Base-by-base conservation (phyloP, 2,329 filamentous ascomycete species). In the Alternaria hordeiaustralica region DNA sequence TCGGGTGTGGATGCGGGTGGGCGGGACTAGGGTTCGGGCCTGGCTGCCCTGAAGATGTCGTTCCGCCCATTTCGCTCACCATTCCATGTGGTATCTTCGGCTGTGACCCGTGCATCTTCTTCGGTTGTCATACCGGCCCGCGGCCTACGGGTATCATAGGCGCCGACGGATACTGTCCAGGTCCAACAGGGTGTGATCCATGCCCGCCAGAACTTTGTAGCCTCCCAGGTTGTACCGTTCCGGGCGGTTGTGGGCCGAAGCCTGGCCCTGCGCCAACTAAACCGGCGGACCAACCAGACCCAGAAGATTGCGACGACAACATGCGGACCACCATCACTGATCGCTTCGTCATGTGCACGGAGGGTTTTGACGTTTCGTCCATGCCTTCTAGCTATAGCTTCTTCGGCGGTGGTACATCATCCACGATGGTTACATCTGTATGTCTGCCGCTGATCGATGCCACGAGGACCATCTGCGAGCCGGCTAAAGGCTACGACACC, bases 1-100 rank as follows among this genome's bases (percentile, higher is more conserved):
- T 74, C 18, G 72, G 71, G 15, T 74, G 70, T 44, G 69, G 64
- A 57, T 75, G 71, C 23, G 71, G 73, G 13, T 74, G 66, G 63
- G 64, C 71, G 67, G 73, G 73, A 12, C 64, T 75, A n/a, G 50
- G 56, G 4, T 65, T 63, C 30, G 71, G 71, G 6, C 69, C 68
- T 20, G 69, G 68, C 10, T 70, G 70, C 43, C 44, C 60, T 43
- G 57, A 46, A 23, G 25, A 20, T 18, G 21, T n/a, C 7, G 57
- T 60, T 2, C 33, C 33, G 33, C 33, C 33, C 33, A 21, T 57
- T 15, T 36, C 63, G 21, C n/a, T 64, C 18, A 47, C 53, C 3
- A 36, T 60, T 26, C 41, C 62, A 7, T 61, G 64, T 23, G 69
- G 72, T 41, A 6, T 75, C 20, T 72, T 73, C 18, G 73, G 72